Evolutionary conservation across 805 yeast species (phyloP).

Genomic region (Metschnikowia chrysomelidarum): DNA sequence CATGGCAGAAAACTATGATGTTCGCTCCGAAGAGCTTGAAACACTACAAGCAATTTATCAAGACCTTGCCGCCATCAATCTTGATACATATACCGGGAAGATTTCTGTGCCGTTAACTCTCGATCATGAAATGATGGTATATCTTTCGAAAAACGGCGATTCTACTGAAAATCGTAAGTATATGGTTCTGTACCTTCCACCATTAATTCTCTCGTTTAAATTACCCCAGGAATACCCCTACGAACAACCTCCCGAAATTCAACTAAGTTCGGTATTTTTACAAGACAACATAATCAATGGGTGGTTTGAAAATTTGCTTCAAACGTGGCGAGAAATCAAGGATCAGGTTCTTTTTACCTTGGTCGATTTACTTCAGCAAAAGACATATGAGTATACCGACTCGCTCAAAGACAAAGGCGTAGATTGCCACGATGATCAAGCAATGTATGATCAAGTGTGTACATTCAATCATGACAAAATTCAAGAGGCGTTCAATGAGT

Average conservation of each 20-base stretch:
- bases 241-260: constrained; percentile 23
- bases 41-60: constrained; percentile 43
- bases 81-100: constrained; percentile 19
- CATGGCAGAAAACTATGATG: constrained; percentile 14
- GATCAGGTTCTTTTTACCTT: constrained; percentile 43
- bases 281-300: constrained; percentile 11
- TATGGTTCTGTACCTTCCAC: constrained; percentile 29
- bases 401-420: constrained; percentile 6
- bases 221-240: constrained; percentile 39
- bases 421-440: constrained; percentile 10
- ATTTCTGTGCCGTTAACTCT: constrained; percentile 26
- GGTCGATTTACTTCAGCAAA: constrained; percentile 33
- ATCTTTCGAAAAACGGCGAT: constrained; percentile 4
- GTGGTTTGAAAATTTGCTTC: constrained; percentile 19
- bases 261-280: constrained; percentile 33
- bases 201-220: constrained; percentile 25
- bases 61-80: constrained; percentile 22
- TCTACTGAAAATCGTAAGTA: background rate
- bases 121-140: constrained; percentile 19
- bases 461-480: constrained; percentile 22
- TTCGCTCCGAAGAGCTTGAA: constrained; percentile 37
- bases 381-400: constrained; percentile 4
- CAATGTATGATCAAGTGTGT: constrained; percentile 16
- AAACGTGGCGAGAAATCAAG: constrained; percentile 33
- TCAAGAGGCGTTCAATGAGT: constrained; percentile 27